Evolutionary conservation across 352 stramenopile species (phyloP).

Genomic region (Phytophthora vignae): DNA sequence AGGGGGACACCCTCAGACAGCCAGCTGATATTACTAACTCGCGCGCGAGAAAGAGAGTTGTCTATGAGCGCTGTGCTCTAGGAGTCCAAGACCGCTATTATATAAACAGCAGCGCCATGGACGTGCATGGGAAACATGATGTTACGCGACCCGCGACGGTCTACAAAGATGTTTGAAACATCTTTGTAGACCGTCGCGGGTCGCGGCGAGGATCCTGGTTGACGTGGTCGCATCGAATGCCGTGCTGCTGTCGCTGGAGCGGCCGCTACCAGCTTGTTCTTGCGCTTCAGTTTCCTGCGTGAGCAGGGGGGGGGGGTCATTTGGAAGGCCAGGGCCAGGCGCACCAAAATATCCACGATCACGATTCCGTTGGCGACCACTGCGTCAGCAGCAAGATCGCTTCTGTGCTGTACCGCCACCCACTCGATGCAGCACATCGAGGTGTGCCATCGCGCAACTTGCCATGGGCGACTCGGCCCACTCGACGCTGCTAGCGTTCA

Average conservation of each 20-base stretch:
- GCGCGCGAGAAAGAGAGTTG: neutral
- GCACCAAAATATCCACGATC: conserved; percentile 1
- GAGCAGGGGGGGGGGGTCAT: neutral
- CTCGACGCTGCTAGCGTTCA: neutral
- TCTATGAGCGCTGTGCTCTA: too few species aligned
- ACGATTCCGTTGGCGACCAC: conserved; percentile 4
- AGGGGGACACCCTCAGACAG: neutral
- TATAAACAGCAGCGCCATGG: neutral
- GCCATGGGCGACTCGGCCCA: neutral
- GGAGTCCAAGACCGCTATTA: too few species aligned
- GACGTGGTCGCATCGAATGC: too few species aligned
- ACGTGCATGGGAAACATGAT: too few species aligned
- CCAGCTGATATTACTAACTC: conserved; percentile 1
- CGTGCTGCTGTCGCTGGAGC: neutral
- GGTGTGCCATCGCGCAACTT: neutral
- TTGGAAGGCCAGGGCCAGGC: neutral
- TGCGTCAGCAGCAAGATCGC: neutral
- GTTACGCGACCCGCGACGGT: too few species aligned
- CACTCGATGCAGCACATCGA: neutral
- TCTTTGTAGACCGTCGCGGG: neutral
- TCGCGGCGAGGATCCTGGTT: too few species aligned
- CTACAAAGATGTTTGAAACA: too few species aligned
- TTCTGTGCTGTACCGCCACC: neutral
- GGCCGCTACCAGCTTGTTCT: neutral
- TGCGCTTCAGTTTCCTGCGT: neutral